Percentiles rank a stretch among this genome's conserved stretches.
These are phyloP conservation scores for Amauroascus niger DNA, from an alignment of 2,329 filamentous ascomycete species.

Conservation along the genomic window DNA sequence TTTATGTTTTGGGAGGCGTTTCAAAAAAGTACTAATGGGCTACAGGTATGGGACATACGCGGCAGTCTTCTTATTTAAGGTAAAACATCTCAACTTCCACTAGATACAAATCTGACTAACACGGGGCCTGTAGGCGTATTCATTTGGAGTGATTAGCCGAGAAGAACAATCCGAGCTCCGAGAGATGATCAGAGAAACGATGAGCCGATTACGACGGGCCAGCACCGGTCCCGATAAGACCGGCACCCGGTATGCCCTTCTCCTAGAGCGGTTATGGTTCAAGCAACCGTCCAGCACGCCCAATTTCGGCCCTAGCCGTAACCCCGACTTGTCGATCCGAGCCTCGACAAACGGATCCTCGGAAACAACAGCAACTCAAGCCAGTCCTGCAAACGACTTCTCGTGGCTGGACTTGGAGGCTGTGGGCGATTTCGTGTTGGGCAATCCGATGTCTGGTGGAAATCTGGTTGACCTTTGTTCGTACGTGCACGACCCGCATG, in stretches of 20 bases:
- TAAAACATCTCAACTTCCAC: too few species aligned
- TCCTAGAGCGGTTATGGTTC: constrained; percentile 52
- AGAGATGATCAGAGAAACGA: constrained; percentile 49
- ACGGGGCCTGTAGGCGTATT: constrained; percentile 39
- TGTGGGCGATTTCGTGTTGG: constrained; percentile 48
- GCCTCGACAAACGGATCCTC: constrained; percentile 27
- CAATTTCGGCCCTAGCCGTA: constrained; percentile 22
- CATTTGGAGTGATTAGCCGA: constrained; percentile 50
- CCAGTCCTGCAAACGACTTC: constrained; percentile 47
- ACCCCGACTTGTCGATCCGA: constrained; percentile 9
- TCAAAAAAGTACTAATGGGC: too few species aligned
- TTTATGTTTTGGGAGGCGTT: neutral
- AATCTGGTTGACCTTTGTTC: constrained; percentile 31
- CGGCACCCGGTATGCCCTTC: constrained; percentile 51
- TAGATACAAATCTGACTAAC: too few species aligned
- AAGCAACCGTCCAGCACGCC: constrained; percentile 23
- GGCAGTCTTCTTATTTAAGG: constrained; percentile 57
- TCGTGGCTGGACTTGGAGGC: constrained; percentile 54
- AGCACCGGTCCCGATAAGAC: constrained; percentile 51
- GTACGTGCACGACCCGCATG: constrained; percentile 25
- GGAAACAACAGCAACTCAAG: constrained; percentile 29
- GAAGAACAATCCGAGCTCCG: constrained; percentile 48
- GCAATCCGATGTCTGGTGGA: constrained; percentile 33
- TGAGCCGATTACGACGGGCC: constrained; percentile 50
- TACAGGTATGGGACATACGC: constrained; percentile 48